Evolutionary conservation across 2,329 filamentous ascomycete species (phyloP).

Genomic region (Alternaria incomplexa): DNA sequence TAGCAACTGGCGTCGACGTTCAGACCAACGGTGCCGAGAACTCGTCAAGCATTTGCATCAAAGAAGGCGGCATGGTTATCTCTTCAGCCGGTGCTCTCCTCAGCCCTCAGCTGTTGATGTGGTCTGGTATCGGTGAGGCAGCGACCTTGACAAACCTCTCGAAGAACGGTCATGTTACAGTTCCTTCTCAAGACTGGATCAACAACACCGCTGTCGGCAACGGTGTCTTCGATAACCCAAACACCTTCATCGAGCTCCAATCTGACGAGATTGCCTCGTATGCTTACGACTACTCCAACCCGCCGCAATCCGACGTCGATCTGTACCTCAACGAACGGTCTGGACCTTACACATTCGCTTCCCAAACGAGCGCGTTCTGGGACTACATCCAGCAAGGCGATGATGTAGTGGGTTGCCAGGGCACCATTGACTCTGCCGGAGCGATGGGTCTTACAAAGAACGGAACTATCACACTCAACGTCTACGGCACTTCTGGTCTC

Average conservation of each 20-base stretch:
- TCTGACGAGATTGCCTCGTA: constrained; percentile 55
- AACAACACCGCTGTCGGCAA: constrained; percentile 58
- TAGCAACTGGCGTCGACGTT: constrained; percentile 54
- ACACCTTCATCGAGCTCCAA: constrained; percentile 60
- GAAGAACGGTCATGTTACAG: constrained; percentile 44
- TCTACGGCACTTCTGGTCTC: constrained; percentile 64
- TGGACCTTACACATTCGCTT: constrained; percentile 61
- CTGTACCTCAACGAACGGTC: constrained; percentile 57
- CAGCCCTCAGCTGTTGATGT: constrained; percentile 49
- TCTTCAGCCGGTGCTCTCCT: constrained; percentile 43
- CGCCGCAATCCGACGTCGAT: constrained; percentile 50
- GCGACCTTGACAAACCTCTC: constrained; percentile 40
- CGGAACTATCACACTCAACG: constrained; percentile 61
- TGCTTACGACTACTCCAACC: constrained; percentile 55
- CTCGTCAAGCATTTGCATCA: constrained; percentile 37
- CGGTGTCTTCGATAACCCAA: constrained; percentile 63
- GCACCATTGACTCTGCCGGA: constrained; percentile 60
- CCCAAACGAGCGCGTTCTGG: constrained; percentile 62
- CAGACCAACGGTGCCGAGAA: constrained; percentile 39
- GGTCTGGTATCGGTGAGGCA: constrained; percentile 47
- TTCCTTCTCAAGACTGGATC: constrained; percentile 53
- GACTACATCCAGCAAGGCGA: constrained; percentile 53
- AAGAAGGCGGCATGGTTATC: constrained; percentile 36
- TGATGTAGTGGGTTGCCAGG: constrained; percentile 57
- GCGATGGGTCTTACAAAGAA: constrained; percentile 49